Evolutionary conservation across 1,284 basidiomycete genomes (phyloP).

Genomic region (Lignosus rhinocerotis): DNA sequence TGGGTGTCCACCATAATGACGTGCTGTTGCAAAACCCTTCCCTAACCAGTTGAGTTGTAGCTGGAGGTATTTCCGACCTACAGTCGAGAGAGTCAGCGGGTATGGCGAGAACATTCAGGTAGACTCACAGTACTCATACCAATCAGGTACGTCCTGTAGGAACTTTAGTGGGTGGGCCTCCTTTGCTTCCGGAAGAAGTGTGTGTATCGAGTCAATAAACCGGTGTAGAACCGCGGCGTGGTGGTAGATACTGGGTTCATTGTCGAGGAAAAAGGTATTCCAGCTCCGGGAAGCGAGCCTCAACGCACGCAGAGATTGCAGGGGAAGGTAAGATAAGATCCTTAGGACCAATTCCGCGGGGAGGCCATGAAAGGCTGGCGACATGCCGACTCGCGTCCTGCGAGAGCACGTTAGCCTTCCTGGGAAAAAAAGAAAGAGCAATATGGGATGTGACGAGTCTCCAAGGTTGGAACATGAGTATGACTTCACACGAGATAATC

Average conservation of each 20-base stretch:
- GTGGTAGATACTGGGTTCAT: slow-evolving; percentile 53
- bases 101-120: slow-evolving; percentile 2
- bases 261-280: slow-evolving; percentile 43
- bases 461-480: too few species aligned
- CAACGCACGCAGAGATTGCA: slow-evolving; percentile 41
- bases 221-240: slow-evolving; percentile 50
- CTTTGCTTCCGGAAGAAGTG: slow-evolving; percentile 35
- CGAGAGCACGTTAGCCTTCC: neutral
- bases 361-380: slow-evolving; percentile 37
- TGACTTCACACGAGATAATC: too few species aligned
- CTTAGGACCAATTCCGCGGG: slow-evolving; percentile 52
- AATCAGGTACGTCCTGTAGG: slow-evolving; percentile 38
- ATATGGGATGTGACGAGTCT: too few species aligned
- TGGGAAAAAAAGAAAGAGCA: too few species aligned
- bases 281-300: slow-evolving; percentile 43
- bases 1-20: slow-evolving; percentile 36
- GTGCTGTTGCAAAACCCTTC: slow-evolving; percentile 40
- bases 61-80: slow-evolving; percentile 47
- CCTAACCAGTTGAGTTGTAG: slow-evolving; percentile 61
- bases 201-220: slow-evolving; percentile 38
- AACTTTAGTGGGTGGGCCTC: slow-evolving; percentile 32
- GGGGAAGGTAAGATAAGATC: slow-evolving; percentile 46
- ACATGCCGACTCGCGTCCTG: slow-evolving; percentile 1
- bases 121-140: slow-evolving; percentile 62
- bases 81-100: neutral